Base-by-base conservation (phyloP, 2,329 filamentous ascomycete species). In the Aspergillus sp. region DNA sequence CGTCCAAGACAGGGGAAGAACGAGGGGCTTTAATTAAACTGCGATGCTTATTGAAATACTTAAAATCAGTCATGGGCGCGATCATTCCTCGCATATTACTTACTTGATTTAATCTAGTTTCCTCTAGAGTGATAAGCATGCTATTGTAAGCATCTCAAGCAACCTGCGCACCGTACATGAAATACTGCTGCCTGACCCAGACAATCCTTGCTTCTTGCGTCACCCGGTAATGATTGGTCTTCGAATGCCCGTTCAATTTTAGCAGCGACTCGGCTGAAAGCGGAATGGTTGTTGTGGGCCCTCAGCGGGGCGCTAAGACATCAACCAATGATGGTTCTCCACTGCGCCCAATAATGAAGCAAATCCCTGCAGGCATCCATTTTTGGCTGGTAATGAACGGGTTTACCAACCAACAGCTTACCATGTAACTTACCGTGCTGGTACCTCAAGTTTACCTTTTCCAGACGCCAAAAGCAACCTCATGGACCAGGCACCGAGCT, bases 191-290 rank as follows among this genome's bases (percentile, higher is more conserved):
- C 54, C 54, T 47, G 47, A 48, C 32, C 54, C 30, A 6, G n/a
- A 38, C 2, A 11, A 42, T 51, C 59, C 59, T 62, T 60, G 13
- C 54, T 19, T 60, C 7, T 30, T 48, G 39, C 58, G 51, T 39
- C 25, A 56, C 48, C 11, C 19, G 23, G 47, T 17, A 30, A 50
- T 50, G 47, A 50, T 30, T 25, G 47, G 25, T 27, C n/a, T 8
- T 27, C 47, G 47, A 30, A 17, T 50, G 27, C 25, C 47, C 47
- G 25, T 50, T 27, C 47, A 17, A 32, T 32, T 50, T 30, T 50
- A 50, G 47, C 25, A 50, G 30, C 47, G 17, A 10, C 47, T 17
- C 23, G 8, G 25, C 23, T 21, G 47, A 50, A 50, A 32, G n/a
- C 15, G 47, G 47, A 17, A 50, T 50, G 8, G n/a, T 19, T 2